Percentiles rank a stretch among this genome's conserved stretches.
These are phyloP conservation scores for Fusarium newnesense DNA, from an alignment of 2,329 filamentous ascomycete species.

Conservation along the genomic window DNA sequence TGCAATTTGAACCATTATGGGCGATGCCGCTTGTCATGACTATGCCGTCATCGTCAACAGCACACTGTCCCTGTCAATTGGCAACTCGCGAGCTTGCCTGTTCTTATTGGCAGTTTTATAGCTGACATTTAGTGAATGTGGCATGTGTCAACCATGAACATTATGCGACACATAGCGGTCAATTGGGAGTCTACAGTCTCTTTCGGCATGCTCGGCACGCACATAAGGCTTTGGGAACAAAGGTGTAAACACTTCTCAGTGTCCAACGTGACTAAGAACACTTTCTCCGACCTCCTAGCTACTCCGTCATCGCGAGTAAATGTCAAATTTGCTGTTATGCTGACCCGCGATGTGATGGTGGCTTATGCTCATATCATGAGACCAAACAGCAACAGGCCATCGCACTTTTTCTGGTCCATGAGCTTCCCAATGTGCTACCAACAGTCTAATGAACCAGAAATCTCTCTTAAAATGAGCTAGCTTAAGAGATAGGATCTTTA, in stretches of 20 bases:
- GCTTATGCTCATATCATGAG: not conserved
- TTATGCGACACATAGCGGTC: not conserved
- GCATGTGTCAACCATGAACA: fast-evolving
- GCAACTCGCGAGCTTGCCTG: not conserved
- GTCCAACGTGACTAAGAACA: fast-evolving
- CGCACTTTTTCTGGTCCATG: not conserved
- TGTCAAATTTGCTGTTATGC: fast-evolving
- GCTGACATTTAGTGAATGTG: fast-evolving
- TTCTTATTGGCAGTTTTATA: not conserved
- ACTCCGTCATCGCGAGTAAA: too few relatives aligned
- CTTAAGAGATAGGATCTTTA: too few relatives aligned
- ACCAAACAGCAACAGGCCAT: too few relatives aligned
- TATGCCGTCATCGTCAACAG: not conserved
- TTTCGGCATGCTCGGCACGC: not conserved
- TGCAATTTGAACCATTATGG: not conserved
- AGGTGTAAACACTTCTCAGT: not conserved
- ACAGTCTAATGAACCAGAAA: not conserved
- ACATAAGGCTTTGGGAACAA: not conserved
- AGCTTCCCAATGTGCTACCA: too few relatives aligned
- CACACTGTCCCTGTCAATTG: not conserved
- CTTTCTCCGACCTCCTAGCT: fast-evolving
- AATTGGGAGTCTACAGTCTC: fast-evolving
- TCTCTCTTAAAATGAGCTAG: too few relatives aligned
- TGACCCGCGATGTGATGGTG: not conserved
- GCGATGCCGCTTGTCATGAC: not conserved